Base-by-base conservation (phyloP, 1,139 yeast genomes). In the Lodderomyces parapsilosis region DNA sequence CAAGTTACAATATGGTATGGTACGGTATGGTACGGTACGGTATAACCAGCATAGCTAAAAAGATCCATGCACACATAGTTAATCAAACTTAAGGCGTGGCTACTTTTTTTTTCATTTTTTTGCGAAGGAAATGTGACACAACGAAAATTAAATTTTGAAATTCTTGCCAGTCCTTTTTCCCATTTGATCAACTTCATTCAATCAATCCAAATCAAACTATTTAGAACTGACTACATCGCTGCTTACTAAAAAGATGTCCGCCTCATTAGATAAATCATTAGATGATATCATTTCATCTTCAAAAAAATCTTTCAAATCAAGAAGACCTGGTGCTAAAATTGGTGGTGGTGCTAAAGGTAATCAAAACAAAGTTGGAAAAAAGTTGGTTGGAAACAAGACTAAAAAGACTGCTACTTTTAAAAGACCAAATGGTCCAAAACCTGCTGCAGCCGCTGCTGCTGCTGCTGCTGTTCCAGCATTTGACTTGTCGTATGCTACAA, bases 221-320 rank as follows among this genome's bases (percentile, higher is more conserved):
- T 24, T 24, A 24, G 4, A 24, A 24, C 7, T 15, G n/a, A 30
- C 27, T n/a, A 24, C 10, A 11, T n/a, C 10, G 6, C n/a, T 23
- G 19, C 10, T 24, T 8, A 24, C 6, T 9, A 8, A 30, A 31
- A 38, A 24, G 13, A 66, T 66, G 71, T 64, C 83, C 54, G 76
- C 86, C 59, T 45, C 53, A 35, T 80, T 93, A 71, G 97, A 93
- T 74, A 86, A 88, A 74, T 89, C 98, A 44, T 82, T 93, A 62
- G 99, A 93, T 73, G 98, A 91, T 59, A 93, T 93, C 64, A 88
- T 93, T 64, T 78, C 95, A 50, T 71, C 88, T 49, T 60, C 58
- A 57, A 68, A 56, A 69, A 72, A 63, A 60, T 51, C 54, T 42
- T 52, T 52, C 51, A 51, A 55, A 55, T 58, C 47, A 54, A 60